phyloP scores from a whole-genome alignment of 1,284 basidiomycete species.

The Stygiomarasmius scandens region DNA sequence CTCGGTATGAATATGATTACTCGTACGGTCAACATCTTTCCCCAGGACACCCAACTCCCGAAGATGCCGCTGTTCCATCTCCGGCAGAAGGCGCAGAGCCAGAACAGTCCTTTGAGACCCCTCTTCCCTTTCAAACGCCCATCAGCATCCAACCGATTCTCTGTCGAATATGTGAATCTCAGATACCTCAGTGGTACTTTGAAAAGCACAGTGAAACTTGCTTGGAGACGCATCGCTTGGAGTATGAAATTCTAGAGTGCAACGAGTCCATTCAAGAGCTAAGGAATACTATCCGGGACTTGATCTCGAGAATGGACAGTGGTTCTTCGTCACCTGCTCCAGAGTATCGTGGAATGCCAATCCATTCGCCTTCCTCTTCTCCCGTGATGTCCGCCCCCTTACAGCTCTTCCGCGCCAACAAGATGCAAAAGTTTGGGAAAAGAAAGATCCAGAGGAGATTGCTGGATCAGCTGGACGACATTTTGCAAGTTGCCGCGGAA shows the following conservation, averaged over 20 bases:
- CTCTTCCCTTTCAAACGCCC: slow-evolving; percentile 74
- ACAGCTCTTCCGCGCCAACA: slow-evolving; percentile 70
- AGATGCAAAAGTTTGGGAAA: slow-evolving; percentile 78
- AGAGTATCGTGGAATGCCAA: slow-evolving; percentile 89
- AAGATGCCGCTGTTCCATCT: slow-evolving; percentile 26
- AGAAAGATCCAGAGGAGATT: slow-evolving; percentile 82
- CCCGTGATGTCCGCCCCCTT: slow-evolving; percentile 70
- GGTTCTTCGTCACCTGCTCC: slow-evolving; percentile 58
- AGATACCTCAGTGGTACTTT: slow-evolving; percentile 98
- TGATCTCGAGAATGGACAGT: slow-evolving; percentile 66
- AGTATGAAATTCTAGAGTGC: slow-evolving; percentile 92
- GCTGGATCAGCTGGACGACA: slow-evolving; percentile 84
- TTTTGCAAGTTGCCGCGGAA: slow-evolving; percentile 79
- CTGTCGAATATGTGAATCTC: slow-evolving; percentile 97
- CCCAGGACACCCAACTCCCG: slow-evolving; percentile 48
- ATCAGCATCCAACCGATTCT: slow-evolving; percentile 88
- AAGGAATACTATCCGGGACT: slow-evolving; percentile 78
- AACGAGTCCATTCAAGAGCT: slow-evolving; percentile 93
- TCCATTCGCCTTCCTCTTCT: slow-evolving; percentile 70
- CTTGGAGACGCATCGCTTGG: slow-evolving; percentile 93
- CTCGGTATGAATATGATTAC: slow-evolving; percentile 65
- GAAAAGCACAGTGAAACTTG: slow-evolving; percentile 99
- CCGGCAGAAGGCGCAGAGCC: slow-evolving; percentile 40
- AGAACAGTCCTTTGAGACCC: slow-evolving; percentile 37
- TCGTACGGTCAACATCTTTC: slow-evolving; percentile 59